Percentiles rank a stretch among this genome's conserved stretches.
phyloP scores from a whole-genome alignment of 1,284 basidiomycete species.

The Termitomyces sp. region DNA sequence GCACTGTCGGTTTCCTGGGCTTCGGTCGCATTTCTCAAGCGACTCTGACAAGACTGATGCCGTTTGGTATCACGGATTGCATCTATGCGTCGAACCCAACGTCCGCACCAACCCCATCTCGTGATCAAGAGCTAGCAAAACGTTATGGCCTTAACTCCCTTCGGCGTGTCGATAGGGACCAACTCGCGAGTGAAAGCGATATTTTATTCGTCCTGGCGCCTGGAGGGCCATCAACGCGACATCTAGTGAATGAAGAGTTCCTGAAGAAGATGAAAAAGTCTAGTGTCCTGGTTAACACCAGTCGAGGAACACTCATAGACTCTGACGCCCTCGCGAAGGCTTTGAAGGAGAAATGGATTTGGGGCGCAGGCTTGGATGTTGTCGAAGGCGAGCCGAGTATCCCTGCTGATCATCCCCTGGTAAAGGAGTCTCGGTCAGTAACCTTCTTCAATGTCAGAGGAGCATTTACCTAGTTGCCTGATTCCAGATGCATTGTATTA shows the following conservation, averaged over 20 bases:
- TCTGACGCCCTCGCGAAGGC: constrained; percentile 83
- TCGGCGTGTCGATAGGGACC: constrained; percentile 56
- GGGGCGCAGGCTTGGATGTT: constrained; percentile 91
- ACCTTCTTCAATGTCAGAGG: background rate
- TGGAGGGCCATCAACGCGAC: constrained; percentile 67
- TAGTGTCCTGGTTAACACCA: constrained; percentile 76
- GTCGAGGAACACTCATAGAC: constrained; percentile 82
- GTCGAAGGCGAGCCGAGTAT: constrained; percentile 90
- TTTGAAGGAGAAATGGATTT: constrained; percentile 72
- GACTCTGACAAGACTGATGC: constrained; percentile 68
- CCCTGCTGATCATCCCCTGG: constrained; percentile 68
- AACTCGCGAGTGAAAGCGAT: constrained; percentile 73
- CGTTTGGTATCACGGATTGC: constrained; percentile 71
- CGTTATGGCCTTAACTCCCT: constrained; percentile 47
- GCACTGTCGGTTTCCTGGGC: constrained; percentile 86
- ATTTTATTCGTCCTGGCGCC: constrained; percentile 82
- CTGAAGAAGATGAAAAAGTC: constrained; percentile 81
- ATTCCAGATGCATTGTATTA: constrained; percentile 64
- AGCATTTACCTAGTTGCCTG: constrained; percentile 5
- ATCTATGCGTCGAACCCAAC: constrained; percentile 59
- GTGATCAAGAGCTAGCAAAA: constrained; percentile 49
- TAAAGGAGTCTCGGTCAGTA: constrained; percentile 67
- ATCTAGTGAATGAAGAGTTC: constrained; percentile 71
- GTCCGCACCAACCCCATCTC: constrained; percentile 40
- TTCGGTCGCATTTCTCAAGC: constrained; percentile 91